Evolutionary conservation across 2,329 filamentous ascomycete genomes (phyloP), one percentile per base, ranked within the genome.

Genomic region (Tolypocladium endophyticum): DNA sequence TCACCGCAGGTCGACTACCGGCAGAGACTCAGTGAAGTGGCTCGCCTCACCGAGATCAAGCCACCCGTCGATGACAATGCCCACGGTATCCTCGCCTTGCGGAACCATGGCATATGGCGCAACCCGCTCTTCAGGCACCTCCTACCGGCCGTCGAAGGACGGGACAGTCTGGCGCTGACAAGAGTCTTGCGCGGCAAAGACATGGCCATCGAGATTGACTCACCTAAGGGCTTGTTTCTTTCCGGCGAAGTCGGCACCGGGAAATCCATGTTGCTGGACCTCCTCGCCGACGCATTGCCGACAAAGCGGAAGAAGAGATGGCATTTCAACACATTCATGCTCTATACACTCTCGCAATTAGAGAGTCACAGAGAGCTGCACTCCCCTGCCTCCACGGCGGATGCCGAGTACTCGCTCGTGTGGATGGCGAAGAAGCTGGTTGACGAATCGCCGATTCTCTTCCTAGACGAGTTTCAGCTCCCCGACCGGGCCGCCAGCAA

Each of bases 311-410:
- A 93, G 75, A 79, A 81, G 65, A 78, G 89, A 61, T 92, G 87
- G 85, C 90, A 93, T 69, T 94, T 92, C 73, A 91, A 90, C 70
- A 91, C 88, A 0, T 94, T 94, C 67, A 94, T 94, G 88, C 77
- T 93, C 11, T 86, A 92, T 64, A 86, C 84, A 0, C 80, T 92
- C 55, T 87, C 88, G 1, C 85, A 86, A 57, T 77, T 94, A 1
- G 90, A 93, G 66, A 76, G 80, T 16, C 80, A 89, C 53, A 79
- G 89, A 66, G 77, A 75, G 60, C 65, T 70, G 5, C 66, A 69
- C 1, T 63, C 65, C 2, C 60, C 64, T 18, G 35, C 58, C 3
- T 9, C 59, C 9, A 58, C 41, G 64, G 18, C 62, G 58, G 64
- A 61, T 63, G 71, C 71, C 65, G 65, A 91, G 60, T 85, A 91